These are phyloP conservation scores for Mucor piriformis DNA, from an alignment of 371 early-diverging fungal genomes.

Conservation along the genomic window DNA sequence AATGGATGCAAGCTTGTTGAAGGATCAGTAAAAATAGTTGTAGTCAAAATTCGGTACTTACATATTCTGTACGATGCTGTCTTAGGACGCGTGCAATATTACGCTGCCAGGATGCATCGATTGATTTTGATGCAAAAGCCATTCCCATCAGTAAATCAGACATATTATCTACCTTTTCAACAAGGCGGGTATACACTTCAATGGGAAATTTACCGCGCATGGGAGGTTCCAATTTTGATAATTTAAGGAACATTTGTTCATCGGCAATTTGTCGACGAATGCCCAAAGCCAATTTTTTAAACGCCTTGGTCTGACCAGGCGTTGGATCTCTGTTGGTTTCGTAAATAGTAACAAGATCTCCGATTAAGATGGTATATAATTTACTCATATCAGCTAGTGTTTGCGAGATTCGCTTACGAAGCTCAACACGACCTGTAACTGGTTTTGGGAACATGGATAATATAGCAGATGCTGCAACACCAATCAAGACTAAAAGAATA, in stretches of 20 bases:
- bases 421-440: conserved; percentile 43
- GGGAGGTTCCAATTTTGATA: conserved; percentile 44
- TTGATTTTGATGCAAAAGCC: conserved; percentile 28
- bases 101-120: conserved; percentile 28
- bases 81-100: conserved; percentile 26
- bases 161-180: conserved; percentile 50
- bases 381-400: conserved; percentile 45
- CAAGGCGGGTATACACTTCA: conserved; percentile 26
- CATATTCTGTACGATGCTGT: conserved; percentile 41
- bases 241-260: conserved; percentile 34
- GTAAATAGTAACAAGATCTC: conserved; percentile 11
- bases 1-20: conserved; percentile 37
- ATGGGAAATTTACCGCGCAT: conserved; percentile 47
- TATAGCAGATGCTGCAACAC: conserved; percentile 40
- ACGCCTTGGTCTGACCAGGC: conserved; percentile 30
- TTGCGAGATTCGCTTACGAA: conserved; percentile 43
- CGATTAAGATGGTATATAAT: conserved; percentile 38
- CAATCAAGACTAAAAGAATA: conserved; percentile 41
- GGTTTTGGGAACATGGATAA: conserved; percentile 42
- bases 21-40: neutral
- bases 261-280: conserved; percentile 49
- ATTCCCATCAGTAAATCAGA: conserved; percentile 43
- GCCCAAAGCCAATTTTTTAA: conserved; percentile 34
- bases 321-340: conserved; percentile 19
- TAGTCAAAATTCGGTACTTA: conserved; percentile 15